Evolutionary conservation across 352 stramenopile genomes (phyloP).

Genomic region (Pythium insidiosum): DNA sequence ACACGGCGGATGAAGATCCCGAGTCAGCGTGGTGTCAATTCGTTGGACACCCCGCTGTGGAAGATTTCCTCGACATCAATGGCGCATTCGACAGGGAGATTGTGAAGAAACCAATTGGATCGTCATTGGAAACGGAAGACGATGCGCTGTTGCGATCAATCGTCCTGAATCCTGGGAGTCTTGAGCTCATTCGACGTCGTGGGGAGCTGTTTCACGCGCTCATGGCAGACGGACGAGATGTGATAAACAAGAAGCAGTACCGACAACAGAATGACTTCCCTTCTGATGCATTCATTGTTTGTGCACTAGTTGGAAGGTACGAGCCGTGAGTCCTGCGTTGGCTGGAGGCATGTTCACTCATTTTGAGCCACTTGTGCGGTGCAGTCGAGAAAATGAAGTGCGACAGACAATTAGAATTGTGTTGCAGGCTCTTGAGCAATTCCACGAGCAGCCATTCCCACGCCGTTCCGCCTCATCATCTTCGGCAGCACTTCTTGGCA

Average conservation of each 20-base stretch:
- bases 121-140: no score
- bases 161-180: no score
- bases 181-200: no score
- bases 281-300: slow-evolving; percentile 36
- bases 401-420: slow-evolving; percentile 27
- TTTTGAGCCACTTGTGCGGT: not conserved
- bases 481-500: slow-evolving; percentile 5
- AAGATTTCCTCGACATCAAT: slow-evolving; percentile 56
- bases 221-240: slow-evolving; percentile 7
- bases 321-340: not conserved
- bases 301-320: slow-evolving; percentile 59
- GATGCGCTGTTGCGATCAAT: no score
- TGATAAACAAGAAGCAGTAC: not conserved
- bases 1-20: not conserved
- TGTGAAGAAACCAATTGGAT: no score
- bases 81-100: slow-evolving; percentile 33
- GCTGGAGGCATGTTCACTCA: not conserved
- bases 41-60: slow-evolving; percentile 56
- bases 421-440: slow-evolving; percentile 27
- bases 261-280: slow-evolving; percentile 21
- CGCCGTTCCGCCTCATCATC: no score
- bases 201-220: slow-evolving; percentile 19
- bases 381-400: slow-evolving; percentile 58
- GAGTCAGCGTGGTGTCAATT: slow-evolving; percentile 66
- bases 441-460: no score